Evolutionary conservation across 1,139 yeast genomes (phyloP).

Genomic region (Taphrina communis): DNA sequence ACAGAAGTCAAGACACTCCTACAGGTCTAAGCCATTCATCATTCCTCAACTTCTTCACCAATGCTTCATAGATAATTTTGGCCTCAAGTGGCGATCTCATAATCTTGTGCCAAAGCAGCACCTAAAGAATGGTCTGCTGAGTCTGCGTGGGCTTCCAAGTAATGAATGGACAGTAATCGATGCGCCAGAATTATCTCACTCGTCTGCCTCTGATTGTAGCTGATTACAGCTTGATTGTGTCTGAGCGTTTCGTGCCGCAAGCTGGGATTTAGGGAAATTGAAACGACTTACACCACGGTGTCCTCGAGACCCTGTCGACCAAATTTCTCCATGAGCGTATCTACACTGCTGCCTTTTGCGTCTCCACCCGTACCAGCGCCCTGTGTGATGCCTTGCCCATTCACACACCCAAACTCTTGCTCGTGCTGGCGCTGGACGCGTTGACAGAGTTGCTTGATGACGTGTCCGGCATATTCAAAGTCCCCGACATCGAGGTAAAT

Average conservation of each 20-base stretch:
- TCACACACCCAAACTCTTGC: not conserved
- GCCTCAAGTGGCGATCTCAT: not conserved
- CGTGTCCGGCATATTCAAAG: slow-evolving; percentile 58
- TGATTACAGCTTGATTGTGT: no score
- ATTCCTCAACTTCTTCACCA: no score
- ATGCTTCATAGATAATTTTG: not conserved
- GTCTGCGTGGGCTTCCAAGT: no score
- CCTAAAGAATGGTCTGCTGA: no score
- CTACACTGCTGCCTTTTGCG: not conserved
- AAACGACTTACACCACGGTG: not conserved
- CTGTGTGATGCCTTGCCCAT: not conserved
- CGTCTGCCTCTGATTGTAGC: not conserved
- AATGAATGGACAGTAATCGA: slow-evolving; percentile 1
- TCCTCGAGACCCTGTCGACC: slow-evolving; percentile 3
- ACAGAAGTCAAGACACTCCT: slow-evolving; percentile 2
- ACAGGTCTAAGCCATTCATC: not conserved
- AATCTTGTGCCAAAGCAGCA: no score
- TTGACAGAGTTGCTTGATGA: slow-evolving; percentile 63
- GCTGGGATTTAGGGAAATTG: not conserved
- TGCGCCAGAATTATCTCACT: not conserved
- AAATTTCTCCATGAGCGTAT: not conserved
- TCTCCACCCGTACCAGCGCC: not conserved
- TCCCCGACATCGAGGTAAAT: slow-evolving; percentile 64
- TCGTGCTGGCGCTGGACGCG: slow-evolving; percentile 8
- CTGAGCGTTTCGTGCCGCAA: not conserved